Base-by-base conservation (phyloP, 2,329 filamentous ascomycete species). In the Epichloe gansuensis region DNA sequence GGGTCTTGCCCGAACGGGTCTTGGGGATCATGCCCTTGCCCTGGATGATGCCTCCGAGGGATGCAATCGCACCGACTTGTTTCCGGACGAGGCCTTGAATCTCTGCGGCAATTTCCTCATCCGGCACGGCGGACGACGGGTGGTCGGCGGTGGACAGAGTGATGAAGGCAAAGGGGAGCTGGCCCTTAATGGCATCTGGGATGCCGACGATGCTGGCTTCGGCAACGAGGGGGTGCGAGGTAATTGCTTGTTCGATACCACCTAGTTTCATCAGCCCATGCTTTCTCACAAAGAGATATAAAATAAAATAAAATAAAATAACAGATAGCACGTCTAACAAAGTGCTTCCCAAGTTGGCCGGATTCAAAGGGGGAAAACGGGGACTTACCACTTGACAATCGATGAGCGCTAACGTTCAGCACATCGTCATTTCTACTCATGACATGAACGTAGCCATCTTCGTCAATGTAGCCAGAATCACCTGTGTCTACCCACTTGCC, bases 321-420 rank as follows among this genome's bases (percentile, higher is more conserved):
- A 11, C 8, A 31, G 31, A 31, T 4, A 31, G 31, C 31, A 31
- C 31, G 3, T 8, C 31, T 4, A 31, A 31, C 8, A 1, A 31
- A 31, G 27, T 31, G 27, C 3, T 31, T 31, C 4, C 27, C 27
- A 31, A 31, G 8, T 31, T 31, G 27, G 8, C 27, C 8, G 8
- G 27, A 31, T 31, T 8, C 11, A 31, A 31, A 31, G 31, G 9
- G 23, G 27, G 1, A 11, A 11, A 31, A 31, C 9, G 27, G 9
- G 31, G 25, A 66, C 75, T 60, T 73, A 86, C 86, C 88, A 11
- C 89, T 95, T 56, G 86, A 91, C 55, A 96, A 83, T 13, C 90
- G 80, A 70, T 96, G 90, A 5, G 90, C 89, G 41, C 89, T 90
- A n/a, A 95, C 90, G 63, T 96, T 96, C 63, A 96, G 89, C 54